A percentile compares a stretch with the other conserved stretches of the same genome.
These are phyloP conservation scores for Hydnomerulius pinastri DNA, from an alignment of 768 basidiomycete species.

Conservation along the genomic window DNA sequence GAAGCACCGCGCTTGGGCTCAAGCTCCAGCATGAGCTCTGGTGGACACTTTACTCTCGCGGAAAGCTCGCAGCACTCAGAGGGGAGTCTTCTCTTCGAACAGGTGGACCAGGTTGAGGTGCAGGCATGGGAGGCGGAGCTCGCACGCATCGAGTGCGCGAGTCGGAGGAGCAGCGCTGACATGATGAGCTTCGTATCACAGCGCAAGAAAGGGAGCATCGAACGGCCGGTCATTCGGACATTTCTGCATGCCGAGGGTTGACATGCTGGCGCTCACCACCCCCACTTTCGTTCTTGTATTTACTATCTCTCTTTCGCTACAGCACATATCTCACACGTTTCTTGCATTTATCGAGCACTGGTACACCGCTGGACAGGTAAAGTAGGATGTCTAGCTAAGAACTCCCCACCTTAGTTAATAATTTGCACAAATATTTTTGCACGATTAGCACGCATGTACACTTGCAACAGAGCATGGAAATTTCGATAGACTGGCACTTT, in stretches of 20 bases:
- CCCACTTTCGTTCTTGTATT: conserved; percentile 4
- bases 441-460: neutral
- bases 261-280: conserved; percentile 4
- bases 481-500: neutral
- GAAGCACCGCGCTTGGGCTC: conserved; percentile 34
- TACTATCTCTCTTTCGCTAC: neutral
- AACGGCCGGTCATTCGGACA: conserved; percentile 23
- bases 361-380: neutral
- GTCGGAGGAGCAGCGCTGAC: conserved; percentile 44
- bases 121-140: conserved; percentile 82
- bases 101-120: conserved; percentile 39
- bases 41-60: conserved; percentile 39
- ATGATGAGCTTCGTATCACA: conserved; percentile 37
- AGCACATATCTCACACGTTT: neutral
- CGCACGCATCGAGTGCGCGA: conserved; percentile 65
- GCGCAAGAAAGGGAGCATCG: conserved; percentile 26
- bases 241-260: conserved; percentile 25
- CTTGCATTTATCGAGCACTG: neutral
- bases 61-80: conserved; percentile 20
- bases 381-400: conserved; percentile 2
- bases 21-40: conserved; percentile 41
- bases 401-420: conserved; percentile 1
- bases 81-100: conserved; percentile 25
- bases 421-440: neutral
- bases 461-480: neutral